Evolutionary conservation across 176 grass and related monocot genomes (phyloP).

Genomic region (Saccharum officinarum): DNA sequence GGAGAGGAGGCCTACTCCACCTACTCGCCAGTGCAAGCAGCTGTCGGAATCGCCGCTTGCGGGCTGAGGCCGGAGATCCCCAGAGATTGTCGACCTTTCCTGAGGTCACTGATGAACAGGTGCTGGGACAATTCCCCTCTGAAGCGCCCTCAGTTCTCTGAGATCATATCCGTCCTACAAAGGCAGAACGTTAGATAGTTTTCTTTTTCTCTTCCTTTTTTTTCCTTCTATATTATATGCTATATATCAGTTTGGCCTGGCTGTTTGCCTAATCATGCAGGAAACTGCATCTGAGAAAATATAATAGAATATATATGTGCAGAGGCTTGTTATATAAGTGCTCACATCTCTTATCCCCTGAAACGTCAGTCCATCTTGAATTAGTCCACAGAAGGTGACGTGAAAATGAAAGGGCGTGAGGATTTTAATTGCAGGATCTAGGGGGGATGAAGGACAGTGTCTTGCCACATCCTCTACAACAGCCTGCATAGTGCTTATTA

Average conservation of each 20-base stretch:
- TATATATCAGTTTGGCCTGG: conserved; percentile 48
- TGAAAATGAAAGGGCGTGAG: conserved; percentile 33
- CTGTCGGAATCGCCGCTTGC: conserved; percentile 88
- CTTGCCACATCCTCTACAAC: conserved; percentile 32
- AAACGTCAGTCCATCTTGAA: background rate
- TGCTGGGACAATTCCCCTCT: conserved; percentile 85
- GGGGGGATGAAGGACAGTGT: background rate
- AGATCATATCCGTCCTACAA: conserved; percentile 74
- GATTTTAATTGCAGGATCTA: conserved; percentile 1
- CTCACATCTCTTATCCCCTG: conserved; percentile 33
- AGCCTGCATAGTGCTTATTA: conserved; percentile 8
- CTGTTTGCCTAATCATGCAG: conserved; percentile 47
- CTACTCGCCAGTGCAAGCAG: conserved; percentile 94
- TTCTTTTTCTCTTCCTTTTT: background rate
- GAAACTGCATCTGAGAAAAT: conserved; percentile 50
- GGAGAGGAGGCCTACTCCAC: conserved; percentile 95
- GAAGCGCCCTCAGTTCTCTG: conserved; percentile 86
- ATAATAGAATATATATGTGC: conserved; percentile 52
- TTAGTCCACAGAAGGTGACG: conserved; percentile 14
- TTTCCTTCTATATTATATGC: background rate
- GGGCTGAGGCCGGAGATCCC: conserved; percentile 94
- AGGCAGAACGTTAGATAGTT: conserved; percentile 79
- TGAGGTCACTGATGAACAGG: conserved; percentile 79
- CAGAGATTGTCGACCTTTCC: conserved; percentile 70
- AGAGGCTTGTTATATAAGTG: conserved; percentile 51